Percentiles rank a stretch among this genome's conserved stretches.
phyloP scores from a whole-genome alignment of 805 yeast species.

The Starmerella roubikii region DNA sequence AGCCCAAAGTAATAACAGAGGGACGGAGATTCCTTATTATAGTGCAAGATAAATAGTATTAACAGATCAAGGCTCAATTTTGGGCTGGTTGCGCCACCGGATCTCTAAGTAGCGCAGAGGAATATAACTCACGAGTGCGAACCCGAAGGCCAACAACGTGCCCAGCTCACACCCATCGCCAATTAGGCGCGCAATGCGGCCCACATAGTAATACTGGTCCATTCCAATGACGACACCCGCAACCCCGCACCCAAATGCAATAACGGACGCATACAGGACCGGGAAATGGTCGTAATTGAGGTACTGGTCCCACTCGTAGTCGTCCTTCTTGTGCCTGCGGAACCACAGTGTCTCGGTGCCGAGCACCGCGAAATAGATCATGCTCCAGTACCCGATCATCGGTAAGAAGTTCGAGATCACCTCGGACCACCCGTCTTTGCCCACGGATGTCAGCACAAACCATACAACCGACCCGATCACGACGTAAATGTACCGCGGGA shows the following conservation, averaged over 20 bases:
- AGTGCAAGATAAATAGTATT: neutral
- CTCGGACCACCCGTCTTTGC: slow-evolving; percentile 55
- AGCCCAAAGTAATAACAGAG: no score
- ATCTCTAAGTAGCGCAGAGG: slow-evolving; percentile 51
- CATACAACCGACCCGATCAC: slow-evolving; percentile 48
- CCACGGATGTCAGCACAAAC: slow-evolving; percentile 60
- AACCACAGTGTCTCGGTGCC: slow-evolving; percentile 62
- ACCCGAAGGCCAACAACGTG: slow-evolving; percentile 63
- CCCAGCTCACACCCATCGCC: slow-evolving; percentile 74
- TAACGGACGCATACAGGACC: slow-evolving; percentile 55
- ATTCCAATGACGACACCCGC: slow-evolving; percentile 78
- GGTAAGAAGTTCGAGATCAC: slow-evolving; percentile 74
- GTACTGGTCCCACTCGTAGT: slow-evolving; percentile 68
- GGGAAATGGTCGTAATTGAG: slow-evolving; percentile 48
- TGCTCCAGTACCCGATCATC: slow-evolving; percentile 85
- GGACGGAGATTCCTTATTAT: no score
- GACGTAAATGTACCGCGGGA: slow-evolving; percentile 73
- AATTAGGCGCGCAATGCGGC: slow-evolving; percentile 51
- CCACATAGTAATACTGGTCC: slow-evolving; percentile 76
- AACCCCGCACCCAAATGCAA: slow-evolving; percentile 54
- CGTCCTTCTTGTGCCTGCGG: slow-evolving; percentile 37
- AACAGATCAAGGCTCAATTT: slow-evolving; percentile 9
- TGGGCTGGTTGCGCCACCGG: slow-evolving; percentile 29
- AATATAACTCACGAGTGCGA: slow-evolving; percentile 54
- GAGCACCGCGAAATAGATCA: slow-evolving; percentile 60